Evolutionary conservation across 192 early-diverging fungal species (phyloP).

Genomic region (Entomortierella beljakovae): DNA sequence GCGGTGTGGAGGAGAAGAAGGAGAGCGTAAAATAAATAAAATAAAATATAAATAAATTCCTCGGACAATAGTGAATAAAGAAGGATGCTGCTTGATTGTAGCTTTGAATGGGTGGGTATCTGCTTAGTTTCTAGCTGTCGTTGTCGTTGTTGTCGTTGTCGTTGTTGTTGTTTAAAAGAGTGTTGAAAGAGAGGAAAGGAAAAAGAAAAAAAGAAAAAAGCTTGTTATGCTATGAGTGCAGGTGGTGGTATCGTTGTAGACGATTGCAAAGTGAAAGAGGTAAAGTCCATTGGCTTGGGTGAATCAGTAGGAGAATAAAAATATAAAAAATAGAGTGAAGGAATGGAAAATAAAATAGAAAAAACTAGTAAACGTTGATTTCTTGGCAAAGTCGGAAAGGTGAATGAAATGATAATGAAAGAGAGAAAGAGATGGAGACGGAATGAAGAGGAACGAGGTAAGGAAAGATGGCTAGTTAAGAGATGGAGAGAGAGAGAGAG

Average conservation of each 20-base stretch:
- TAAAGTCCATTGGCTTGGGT: slow-evolving; percentile 13
- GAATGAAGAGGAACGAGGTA: slow-evolving; percentile 4
- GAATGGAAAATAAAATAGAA: neutral
- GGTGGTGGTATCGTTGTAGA: slow-evolving; percentile 25
- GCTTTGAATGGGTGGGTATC: neutral
- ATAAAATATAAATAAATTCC: neutral
- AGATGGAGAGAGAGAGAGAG: neutral
- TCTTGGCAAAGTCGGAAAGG: no score
- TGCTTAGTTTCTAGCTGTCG: neutral
- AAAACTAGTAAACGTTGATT: no score
- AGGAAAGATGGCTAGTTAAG: neutral
- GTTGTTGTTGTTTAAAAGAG: neutral
- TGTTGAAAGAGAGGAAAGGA: neutral
- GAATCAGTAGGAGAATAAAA: neutral
- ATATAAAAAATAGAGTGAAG: neutral
- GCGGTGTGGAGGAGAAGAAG: neutral
- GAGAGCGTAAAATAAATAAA: neutral
- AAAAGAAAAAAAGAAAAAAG: neutral
- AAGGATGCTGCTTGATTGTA: neutral
- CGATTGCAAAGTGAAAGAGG: slow-evolving; percentile 7
- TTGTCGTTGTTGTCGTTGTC: neutral
- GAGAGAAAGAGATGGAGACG: neutral
- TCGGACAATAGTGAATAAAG: neutral
- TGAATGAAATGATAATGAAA: neutral
- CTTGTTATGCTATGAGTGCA: neutral